Conservation (phyloP, 352 stramenopile species). For the Phytophthora sp. region DNA sequence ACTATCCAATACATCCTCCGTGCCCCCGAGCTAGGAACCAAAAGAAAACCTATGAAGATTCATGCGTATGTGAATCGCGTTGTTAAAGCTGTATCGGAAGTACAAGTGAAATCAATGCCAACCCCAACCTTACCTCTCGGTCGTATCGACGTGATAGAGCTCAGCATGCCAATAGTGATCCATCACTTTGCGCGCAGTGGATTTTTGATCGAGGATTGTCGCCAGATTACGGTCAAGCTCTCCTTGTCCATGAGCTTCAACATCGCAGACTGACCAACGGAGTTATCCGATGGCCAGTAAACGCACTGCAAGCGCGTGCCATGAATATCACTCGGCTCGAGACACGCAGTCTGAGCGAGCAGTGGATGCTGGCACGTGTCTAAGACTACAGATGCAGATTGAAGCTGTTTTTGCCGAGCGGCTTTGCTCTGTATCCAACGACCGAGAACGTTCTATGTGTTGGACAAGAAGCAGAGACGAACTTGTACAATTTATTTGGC, state of each 20-base stretch:
- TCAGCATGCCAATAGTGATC: conserved; percentile 8
- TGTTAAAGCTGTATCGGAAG: conserved; percentile 6
- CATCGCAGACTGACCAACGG: conserved; percentile 15
- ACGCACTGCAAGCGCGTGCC: too few relatives aligned
- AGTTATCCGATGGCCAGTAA: background rate
- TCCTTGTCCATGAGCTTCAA: too few relatives aligned
- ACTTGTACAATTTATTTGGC: conserved; percentile 6
- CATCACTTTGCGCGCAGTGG: conserved; percentile 2
- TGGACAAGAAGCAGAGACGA: conserved; percentile 7
- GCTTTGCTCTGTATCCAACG: conserved; percentile 6
- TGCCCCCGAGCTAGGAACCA: background rate
- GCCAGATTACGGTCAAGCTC: conserved; percentile 2
- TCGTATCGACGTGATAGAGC: background rate
- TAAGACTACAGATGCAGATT: background rate
- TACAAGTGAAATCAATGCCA: background rate
- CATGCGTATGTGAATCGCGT: conserved; percentile 5
- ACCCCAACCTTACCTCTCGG: background rate
- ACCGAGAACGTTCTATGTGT: background rate
- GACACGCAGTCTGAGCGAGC: too few relatives aligned
- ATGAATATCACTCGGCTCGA: too few relatives aligned
- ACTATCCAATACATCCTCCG: background rate
- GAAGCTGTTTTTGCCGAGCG: conserved; percentile 15
- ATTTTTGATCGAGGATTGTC: conserved; percentile 18
- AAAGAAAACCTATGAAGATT: conserved; percentile 4
- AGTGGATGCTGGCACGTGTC: background rate